A percentile compares a stretch with the other conserved stretches of the same genome.
Conservation (phyloP, 352 stramenopile species). For the Globisporangium paroecandrum region DNA sequence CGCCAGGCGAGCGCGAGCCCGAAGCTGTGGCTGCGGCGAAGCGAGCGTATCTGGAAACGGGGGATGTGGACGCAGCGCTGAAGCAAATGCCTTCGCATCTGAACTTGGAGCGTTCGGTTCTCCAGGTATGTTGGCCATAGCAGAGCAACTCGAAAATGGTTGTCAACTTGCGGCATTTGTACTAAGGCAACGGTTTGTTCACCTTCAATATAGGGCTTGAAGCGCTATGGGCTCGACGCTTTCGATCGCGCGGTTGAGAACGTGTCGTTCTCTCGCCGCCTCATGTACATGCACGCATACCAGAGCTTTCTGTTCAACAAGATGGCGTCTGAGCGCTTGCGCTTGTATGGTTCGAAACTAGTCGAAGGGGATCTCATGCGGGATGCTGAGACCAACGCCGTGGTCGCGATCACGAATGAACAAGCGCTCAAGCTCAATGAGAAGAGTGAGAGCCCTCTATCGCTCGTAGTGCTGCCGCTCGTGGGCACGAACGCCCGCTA, state of each 20-base stretch:
- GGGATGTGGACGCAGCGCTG: conserved; percentile 49
- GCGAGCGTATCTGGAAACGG: conserved; percentile 36
- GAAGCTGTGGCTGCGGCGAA: conserved; percentile 38
- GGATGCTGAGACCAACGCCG: conserved; percentile 16
- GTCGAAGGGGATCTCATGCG: conserved; percentile 60
- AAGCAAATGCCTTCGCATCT: conserved; percentile 48
- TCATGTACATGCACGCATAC: conserved; percentile 78
- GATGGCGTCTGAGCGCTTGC: conserved; percentile 52
- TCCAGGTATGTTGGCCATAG: conserved; percentile 30
- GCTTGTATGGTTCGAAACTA: conserved; percentile 29
- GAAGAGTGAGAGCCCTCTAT: conserved; percentile 23
- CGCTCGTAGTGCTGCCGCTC: conserved; percentile 52
- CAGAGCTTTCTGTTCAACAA: conserved; percentile 77
- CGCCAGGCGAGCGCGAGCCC: conserved; percentile 31
- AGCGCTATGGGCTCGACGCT: conserved; percentile 45
- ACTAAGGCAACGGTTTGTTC: background rate
- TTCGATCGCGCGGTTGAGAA: conserved; percentile 53
- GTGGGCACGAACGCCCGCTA: conserved; percentile 47
- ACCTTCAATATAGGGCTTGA: conserved; percentile 35
- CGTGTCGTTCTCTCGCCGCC: conserved; percentile 52
- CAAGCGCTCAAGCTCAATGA: conserved; percentile 43
- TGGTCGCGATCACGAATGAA: conserved; percentile 33
- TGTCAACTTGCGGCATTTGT: background rate
- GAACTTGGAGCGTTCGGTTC: conserved; percentile 49
- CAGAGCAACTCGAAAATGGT: background rate